Evolutionary conservation across 768 basidiomycete genomes (phyloP), one percentile per base, ranked within the genome.

Genomic region (Boletus eberwhitei): DNA sequence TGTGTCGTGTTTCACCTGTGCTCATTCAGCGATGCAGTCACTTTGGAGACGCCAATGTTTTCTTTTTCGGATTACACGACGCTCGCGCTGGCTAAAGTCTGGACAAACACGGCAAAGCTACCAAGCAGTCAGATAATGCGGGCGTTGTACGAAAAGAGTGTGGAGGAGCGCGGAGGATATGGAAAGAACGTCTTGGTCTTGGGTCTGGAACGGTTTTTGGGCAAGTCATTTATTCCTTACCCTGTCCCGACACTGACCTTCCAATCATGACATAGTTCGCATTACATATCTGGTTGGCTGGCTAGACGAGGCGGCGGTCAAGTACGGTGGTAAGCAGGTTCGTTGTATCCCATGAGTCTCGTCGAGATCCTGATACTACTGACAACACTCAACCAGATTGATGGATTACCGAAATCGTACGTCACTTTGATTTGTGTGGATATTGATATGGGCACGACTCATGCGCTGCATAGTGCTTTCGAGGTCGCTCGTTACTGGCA

Each of bases 301-400:
- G 62, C 14, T 63, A 44, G 55, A 63, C 31, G 22, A 49, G 14
- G 54, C 54, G 8, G 58, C 50, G 5, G 48, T 16, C 43, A 52
- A 52, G 34, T 59, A 56, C 6, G 62, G 61, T n/a, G 58, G 61
- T 9, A 63, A 59, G 35, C 58, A 63, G 51, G 62, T 62, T 26
- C 19, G 50, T 55, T 11, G 19, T 11, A 11, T 26, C 13, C 2
- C 29, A 17, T 43, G n/a, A n/a, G n/a, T 19, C 12, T 35, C 12
- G 7, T 21, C 2, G 26, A 16, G n/a, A 13, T 11, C 17, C 26
- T 21, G 22, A 8, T 24, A 26, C n/a, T n/a, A n/a, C 5, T 58
- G 55, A 58, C 2, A 3, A 11, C 8, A 7, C 36, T 44, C n/a
- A 1, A 5, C 42, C 8, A 57, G 58, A 19, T 57, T 0, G 50